Percentiles rank a stretch among this genome's conserved stretches.
Conservation (phyloP, 2,329 filamentous ascomycete genomes). For the Fusarium vanettenii region DNA sequence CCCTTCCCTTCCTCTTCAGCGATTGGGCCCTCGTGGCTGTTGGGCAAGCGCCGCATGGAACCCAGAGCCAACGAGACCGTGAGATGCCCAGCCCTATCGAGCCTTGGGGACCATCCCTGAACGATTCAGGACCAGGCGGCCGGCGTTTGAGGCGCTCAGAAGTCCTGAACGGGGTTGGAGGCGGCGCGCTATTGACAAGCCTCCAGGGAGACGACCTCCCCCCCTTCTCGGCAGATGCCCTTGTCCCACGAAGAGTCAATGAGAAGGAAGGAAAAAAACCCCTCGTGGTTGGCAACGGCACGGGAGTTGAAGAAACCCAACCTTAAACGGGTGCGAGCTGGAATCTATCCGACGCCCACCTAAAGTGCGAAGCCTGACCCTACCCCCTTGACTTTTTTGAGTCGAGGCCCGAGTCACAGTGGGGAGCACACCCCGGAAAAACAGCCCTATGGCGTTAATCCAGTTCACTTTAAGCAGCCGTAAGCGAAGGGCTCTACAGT, state of each 20-base stretch:
- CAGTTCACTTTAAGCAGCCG: neutral
- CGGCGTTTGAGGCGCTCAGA: constrained; percentile 5
- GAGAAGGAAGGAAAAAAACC: neutral
- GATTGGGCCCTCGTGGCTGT: neutral
- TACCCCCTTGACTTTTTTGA: neutral
- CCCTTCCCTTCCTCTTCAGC: neutral
- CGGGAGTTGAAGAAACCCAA: constrained; percentile 2
- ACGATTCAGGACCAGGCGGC: neutral
- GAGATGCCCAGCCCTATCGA: neutral
- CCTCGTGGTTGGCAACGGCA: neutral
- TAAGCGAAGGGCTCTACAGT: neutral
- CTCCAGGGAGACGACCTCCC: neutral
- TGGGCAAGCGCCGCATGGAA: neutral
- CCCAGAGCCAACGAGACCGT: neutral
- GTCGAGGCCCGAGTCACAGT: neutral
- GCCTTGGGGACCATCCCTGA: neutral
- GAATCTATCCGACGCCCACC: neutral
- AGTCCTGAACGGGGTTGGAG: neutral
- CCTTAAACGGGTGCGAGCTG: neutral
- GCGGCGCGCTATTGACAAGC: constrained; percentile 11
- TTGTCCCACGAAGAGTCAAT: neutral
- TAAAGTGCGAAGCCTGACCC: neutral
- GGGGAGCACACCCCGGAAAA: constrained; percentile 1
- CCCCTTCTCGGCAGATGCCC: neutral
- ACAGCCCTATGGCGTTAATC: constrained; percentile 12